Conservation (phyloP, 2,329 filamentous ascomycete species). For the Graphiopsis chlorocephala region DNA sequence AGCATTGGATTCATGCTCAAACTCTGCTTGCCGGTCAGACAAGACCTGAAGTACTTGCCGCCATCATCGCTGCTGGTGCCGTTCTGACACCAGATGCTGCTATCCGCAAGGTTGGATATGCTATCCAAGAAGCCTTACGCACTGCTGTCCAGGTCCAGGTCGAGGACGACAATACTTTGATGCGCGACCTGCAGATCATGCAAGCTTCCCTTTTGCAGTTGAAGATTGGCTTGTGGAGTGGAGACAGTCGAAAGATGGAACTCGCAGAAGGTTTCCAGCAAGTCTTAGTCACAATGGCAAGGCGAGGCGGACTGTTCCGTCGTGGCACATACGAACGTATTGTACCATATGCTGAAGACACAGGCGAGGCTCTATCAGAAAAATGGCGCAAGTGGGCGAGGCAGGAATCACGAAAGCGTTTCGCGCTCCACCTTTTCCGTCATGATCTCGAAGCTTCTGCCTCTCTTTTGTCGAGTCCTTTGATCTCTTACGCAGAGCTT, state of each 20-base stretch:
- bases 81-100: slow-evolving; percentile 56
- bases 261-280: slow-evolving; percentile 58
- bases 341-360: slow-evolving; percentile 52
- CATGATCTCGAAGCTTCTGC: slow-evolving; percentile 68
- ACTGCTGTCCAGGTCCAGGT: slow-evolving; percentile 41
- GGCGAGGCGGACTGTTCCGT: slow-evolving; percentile 58
- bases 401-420: slow-evolving; percentile 65
- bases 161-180: slow-evolving; percentile 50
- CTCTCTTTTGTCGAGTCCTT: slow-evolving; percentile 61
- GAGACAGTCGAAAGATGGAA: slow-evolving; percentile 58
- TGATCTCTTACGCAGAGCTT: slow-evolving; percentile 68
- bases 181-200: slow-evolving; percentile 51
- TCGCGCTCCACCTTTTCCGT: slow-evolving; percentile 64
- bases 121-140: slow-evolving; percentile 49
- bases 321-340: slow-evolving; percentile 45
- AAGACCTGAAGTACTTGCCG: slow-evolving; percentile 58
- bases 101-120: slow-evolving; percentile 59
- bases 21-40: slow-evolving; percentile 57
- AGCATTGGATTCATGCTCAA: slow-evolving; percentile 61
- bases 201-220: slow-evolving; percentile 52
- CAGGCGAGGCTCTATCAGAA: slow-evolving; percentile 55
- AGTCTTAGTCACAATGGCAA: slow-evolving; percentile 53
- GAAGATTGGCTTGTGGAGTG: slow-evolving; percentile 58
- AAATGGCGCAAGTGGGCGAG: slow-evolving; percentile 67
- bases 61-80: slow-evolving; percentile 61